Evolutionary conservation across 805 yeast genomes (phyloP), one percentile per base, ranked within the genome.

Genomic region (Ogataea degrootiae): DNA sequence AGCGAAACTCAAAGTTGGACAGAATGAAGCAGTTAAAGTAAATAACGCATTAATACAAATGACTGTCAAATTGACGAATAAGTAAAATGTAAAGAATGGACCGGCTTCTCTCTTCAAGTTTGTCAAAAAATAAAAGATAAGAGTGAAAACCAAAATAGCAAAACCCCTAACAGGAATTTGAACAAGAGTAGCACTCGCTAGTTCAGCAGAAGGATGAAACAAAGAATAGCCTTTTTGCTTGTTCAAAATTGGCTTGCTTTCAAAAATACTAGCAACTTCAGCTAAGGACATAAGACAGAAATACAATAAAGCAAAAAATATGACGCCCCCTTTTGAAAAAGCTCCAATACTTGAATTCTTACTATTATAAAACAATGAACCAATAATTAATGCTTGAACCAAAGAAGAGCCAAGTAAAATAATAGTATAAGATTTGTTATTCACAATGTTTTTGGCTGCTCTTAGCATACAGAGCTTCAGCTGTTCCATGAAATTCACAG

Each of bases 131-230:
- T 80, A 80, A n/a, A 60, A 38, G 21, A 71, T 63, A 46, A 78
- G 49, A 0, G 79, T 73, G 52, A 81, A 69, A 42, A 75, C 60
- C 35, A 78, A 44, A 44, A 75, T 70, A 16, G 80, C 76, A 64
- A 76, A 55, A 38, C 78, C 65, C 56, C 81, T 79, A 39, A 76
- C 69, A 3, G 87, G 87, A 43, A 80, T 61, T 57, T 79, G 82
- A 39, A 82, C 73, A 34, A 82, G 59, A 53, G 78, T 75, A 49
- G 73, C 73, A 9, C 84, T 79, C 39, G 82, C 52, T 9, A 83
- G 76, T 63, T 82, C 87, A 23, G 85, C 85, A 22, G 87, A 75
- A 16, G 82, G 80, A 50, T 82, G 77, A 61, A 78, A 81, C 67
- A 83, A 68, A 15, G 83, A 78, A 55, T 79, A 82, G 26, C 82